phyloP scores from a whole-genome alignment of 306 rosid species.

The Quercus suber region DNA sequence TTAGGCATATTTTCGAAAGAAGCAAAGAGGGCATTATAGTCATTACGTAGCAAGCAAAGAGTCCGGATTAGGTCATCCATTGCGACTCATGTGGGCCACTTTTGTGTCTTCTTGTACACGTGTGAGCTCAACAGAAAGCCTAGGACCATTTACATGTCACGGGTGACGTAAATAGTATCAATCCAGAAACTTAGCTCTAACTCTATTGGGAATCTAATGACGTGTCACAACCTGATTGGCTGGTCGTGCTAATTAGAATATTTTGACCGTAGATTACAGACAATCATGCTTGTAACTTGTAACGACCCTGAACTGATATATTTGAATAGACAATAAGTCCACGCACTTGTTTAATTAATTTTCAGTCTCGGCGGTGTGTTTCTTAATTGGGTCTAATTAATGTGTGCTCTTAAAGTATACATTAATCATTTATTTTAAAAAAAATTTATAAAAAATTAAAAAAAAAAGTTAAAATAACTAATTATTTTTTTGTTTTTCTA shows the following conservation, averaged over 20 bases:
- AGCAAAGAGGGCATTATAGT: not conserved
- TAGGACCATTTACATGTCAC: not conserved
- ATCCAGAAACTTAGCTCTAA: not conserved
- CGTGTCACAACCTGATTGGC: constrained; percentile 12
- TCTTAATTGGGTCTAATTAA: not conserved
- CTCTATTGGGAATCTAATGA: not conserved
- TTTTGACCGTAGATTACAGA: not conserved
- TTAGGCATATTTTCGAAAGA: too few relatives aligned
- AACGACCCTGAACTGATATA: constrained; percentile 20
- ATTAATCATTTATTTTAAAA: too few relatives aligned
- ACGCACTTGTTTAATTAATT: not conserved
- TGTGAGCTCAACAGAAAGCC: not conserved
- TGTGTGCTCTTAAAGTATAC: too few relatives aligned
- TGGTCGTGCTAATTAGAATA: not conserved
- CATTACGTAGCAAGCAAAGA: not conserved
- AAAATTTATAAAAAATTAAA: fast-evolving
- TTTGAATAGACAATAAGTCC: not conserved
- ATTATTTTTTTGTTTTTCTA: too few relatives aligned
- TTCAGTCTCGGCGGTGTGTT: not conserved
- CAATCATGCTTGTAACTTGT: constrained; percentile 6
- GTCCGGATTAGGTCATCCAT: not conserved
- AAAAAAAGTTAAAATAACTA: too few relatives aligned
- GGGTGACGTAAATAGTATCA: constrained; percentile 2
- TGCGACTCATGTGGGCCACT: not conserved
- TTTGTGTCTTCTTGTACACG: not conserved